Conservation (phyloP, 2,329 filamentous ascomycete species). For the Penicillium sp. region DNA sequence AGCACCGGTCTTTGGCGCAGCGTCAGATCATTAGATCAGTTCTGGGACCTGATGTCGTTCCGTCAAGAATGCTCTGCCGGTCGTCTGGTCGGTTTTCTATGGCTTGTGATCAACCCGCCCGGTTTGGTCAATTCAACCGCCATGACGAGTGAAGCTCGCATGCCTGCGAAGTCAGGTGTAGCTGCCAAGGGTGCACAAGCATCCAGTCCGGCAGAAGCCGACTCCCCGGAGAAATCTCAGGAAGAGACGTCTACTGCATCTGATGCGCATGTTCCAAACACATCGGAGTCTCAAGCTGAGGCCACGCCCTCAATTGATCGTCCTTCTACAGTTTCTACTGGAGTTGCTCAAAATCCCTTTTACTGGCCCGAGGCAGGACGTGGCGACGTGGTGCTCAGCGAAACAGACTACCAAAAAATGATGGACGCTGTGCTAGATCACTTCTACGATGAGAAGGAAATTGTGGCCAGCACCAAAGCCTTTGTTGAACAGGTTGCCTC, state of each 20-base stretch:
- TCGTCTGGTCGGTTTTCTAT: slow-evolving; percentile 86
- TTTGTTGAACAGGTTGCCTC: slow-evolving; percentile 41
- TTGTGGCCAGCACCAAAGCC: slow-evolving; percentile 36
- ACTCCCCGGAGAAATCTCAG: not conserved
- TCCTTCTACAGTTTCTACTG: not conserved
- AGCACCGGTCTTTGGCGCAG: slow-evolving; percentile 70
- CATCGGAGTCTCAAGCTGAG: not conserved
- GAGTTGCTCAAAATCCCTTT: slow-evolving; percentile 24
- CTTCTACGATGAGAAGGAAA: slow-evolving; percentile 39
- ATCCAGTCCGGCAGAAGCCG: not conserved
- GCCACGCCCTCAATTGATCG: slow-evolving; percentile 5
- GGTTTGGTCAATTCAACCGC: slow-evolving; percentile 35
- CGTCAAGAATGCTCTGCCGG: slow-evolving; percentile 93
- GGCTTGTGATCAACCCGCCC: slow-evolving; percentile 73
- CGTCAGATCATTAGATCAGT: slow-evolving; percentile 76
- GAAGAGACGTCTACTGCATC: not conserved
- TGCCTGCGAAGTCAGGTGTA: not conserved
- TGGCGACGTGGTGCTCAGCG: slow-evolving; percentile 34
- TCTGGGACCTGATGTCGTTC: slow-evolving; percentile 98
- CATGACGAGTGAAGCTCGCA: slow-evolving; percentile 24
- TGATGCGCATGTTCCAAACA: too few relatives aligned
- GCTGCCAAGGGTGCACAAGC: not conserved
- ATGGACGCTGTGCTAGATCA: slow-evolving; percentile 39
- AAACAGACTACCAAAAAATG: slow-evolving; percentile 38
- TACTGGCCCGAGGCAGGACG: slow-evolving; percentile 33